These are phyloP conservation scores for Penicillium riverlandense DNA, from an alignment of 495 filamentous ascomycete species.

Conservation along the genomic window DNA sequence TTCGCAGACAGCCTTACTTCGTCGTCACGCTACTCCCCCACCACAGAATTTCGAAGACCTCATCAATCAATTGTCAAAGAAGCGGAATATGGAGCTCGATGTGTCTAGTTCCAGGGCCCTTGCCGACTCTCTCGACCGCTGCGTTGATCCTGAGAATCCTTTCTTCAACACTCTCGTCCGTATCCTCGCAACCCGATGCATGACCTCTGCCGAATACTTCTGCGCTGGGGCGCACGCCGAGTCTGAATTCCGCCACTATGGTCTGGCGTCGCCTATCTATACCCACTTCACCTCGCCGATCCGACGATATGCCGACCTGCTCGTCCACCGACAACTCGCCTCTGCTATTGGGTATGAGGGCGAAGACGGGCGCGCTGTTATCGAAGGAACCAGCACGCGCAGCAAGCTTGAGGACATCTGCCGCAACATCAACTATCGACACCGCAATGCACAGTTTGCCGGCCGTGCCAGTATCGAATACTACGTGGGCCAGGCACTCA, in stretches of 20 bases:
- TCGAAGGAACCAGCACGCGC: constrained; percentile 63
- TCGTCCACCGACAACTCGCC: constrained; percentile 89
- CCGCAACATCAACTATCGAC: constrained; percentile 95
- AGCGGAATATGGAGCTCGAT: constrained; percentile 67
- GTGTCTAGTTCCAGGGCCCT: constrained; percentile 83
- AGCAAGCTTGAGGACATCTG: constrained; percentile 85
- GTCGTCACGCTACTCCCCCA: constrained; percentile 84
- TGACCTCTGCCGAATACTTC: constrained; percentile 99
- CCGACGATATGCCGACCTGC: constrained; percentile 89
- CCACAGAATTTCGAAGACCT: constrained; percentile 95
- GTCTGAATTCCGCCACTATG: constrained; percentile 94
- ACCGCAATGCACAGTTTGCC: constrained; percentile 93
- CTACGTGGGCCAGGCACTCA: constrained; percentile 93
- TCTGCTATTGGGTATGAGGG: constrained; percentile 88
- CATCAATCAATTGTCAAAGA: constrained; percentile 77
- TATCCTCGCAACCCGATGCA: constrained; percentile 95
- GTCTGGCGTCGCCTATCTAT: constrained; percentile 91
- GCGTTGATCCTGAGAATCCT: constrained; percentile 73
- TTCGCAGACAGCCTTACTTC: constrained; percentile 89
- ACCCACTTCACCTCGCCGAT: constrained; percentile 98
- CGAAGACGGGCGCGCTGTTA: constrained; percentile 47
- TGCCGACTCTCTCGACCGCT: constrained; percentile 81
- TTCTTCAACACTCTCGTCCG: constrained; percentile 98
- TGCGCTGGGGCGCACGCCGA: constrained; percentile 86
- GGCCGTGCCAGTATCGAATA: constrained; percentile 91